Evolutionary conservation across 2,329 filamentous ascomycete genomes (phyloP), one percentile per base, ranked within the genome.

Genomic region (Fusarium temperatum): DNA sequence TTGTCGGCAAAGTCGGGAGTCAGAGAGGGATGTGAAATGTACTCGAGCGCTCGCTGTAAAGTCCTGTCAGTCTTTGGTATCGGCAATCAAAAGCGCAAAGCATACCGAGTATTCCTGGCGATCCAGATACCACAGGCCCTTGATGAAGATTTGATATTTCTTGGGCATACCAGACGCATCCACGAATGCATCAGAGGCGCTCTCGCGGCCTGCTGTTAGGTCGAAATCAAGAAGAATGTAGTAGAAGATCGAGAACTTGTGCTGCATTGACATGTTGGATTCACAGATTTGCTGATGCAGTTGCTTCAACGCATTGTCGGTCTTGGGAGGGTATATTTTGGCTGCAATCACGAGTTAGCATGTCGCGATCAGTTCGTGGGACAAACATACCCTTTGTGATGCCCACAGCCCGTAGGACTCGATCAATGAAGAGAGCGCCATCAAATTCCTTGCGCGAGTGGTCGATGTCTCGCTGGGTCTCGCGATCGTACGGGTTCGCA

Each of bases 1-100:
- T 97, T 93, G 82, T 96, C 94, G 64, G 93, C 89, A 78, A 96
- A 97, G 61, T 94, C 94, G 41, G 93, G 91, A 26, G 92, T 90
- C 9, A 97, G 87, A 4, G 92, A 94, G 1, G 94, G 94, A 77
- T 96, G 92, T 8, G 93, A 91, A 20, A 97, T 88, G 79, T 92
- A 91, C 76, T 94, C 91, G 35, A 97, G 86, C 6, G 94, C 93
- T 72, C 85, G 83, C 88, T 93, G 56, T 32, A 55, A 17, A 10
- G 55, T 17, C 50, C 51, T 28, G 42, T 74, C 22, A 78, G 58
- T 48, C 8, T 11, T 2, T 2, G 5, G 15, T 9, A n/a, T 55
- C 1, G 3, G 20, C 4, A 14, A 22, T 20, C 67, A 3, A 1
- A 12, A 41, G 22, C 24, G 30, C 35, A 17, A 28, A 41, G 30